A percentile compares a stretch with the other conserved stretches of the same genome.
Evolutionary conservation across 2,329 filamentous ascomycete species (phyloP).

Genomic region (Phoma sp.): DNA sequence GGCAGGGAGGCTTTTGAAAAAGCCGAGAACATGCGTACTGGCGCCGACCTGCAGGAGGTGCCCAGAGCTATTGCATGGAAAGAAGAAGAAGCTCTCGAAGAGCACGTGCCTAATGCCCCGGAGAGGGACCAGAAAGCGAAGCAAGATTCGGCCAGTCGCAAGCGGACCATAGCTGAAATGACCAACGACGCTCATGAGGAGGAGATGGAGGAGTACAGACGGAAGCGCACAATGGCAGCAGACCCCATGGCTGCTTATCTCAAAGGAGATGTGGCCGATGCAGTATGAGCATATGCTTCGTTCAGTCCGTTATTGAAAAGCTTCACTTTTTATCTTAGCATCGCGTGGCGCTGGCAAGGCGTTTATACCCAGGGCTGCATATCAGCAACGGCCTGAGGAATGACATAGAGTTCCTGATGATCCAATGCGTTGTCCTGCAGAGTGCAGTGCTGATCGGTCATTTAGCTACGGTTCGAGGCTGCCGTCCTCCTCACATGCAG

Average conservation of each 20-base stretch:
- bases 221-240: slow-evolving; percentile 73
- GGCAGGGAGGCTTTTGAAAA: slow-evolving; percentile 83
- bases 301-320: slow-evolving; percentile 23
- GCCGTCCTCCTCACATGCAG: slow-evolving; percentile 19
- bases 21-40: slow-evolving; percentile 66
- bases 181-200: slow-evolving; percentile 78
- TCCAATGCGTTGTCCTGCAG: slow-evolving; percentile 44
- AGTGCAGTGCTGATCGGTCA: slow-evolving; percentile 34
- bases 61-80: slow-evolving; percentile 51
- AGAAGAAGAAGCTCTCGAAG: slow-evolving; percentile 49
- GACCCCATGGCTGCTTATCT: slow-evolving; percentile 88
- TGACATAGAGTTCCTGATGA: slow-evolving; percentile 44
- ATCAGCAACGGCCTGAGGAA: slow-evolving; percentile 34
- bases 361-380: slow-evolving; percentile 32
- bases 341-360: slow-evolving; percentile 40
- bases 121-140: slow-evolving; percentile 51
- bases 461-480: slow-evolving; percentile 26
- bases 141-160: slow-evolving; percentile 59
- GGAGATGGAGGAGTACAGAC: slow-evolving; percentile 84
- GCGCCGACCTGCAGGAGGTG: slow-evolving; percentile 52
- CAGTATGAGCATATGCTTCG: slow-evolving; percentile 49
- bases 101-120: slow-evolving; percentile 53
- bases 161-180: slow-evolving; percentile 80
- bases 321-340: slow-evolving; percentile 34
- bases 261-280: slow-evolving; percentile 72